Evolutionary conservation across 148 eudicot genomes (phyloP), one percentile per base, ranked within the genome.

Genomic region (Hydrangea macrophylla): DNA sequence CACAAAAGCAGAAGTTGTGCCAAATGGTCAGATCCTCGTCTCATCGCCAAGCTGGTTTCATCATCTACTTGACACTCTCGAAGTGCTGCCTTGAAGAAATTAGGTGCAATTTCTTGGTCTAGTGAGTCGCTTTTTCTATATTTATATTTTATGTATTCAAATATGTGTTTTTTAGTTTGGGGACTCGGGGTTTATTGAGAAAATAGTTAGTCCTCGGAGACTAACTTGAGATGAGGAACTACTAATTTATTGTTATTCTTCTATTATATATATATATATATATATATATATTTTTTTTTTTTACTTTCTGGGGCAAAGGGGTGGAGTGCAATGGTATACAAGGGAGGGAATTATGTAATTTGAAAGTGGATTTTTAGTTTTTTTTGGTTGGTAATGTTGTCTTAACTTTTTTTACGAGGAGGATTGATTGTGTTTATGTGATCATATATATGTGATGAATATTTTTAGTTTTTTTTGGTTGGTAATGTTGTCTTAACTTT

Each of bases 281-380:
- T n/a, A n/a, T n/a, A n/a, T n/a, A n/a, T 22, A 58, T 55, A n/a
- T n/a, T n/a, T n/a, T n/a, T n/a, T n/a, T 12, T 26, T 12, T 51
- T 3, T 66, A 35, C 26, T 22, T 7, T 30, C 36, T 62, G 50
- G 42, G 61, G 53, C 1, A 33, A 36, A 36, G 15, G 64, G 64
- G 37, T 20, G 33, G 42, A 59, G 69, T 67, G 55, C 23, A 69
- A 55, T 58, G 71, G 64, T 58, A 69, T 69, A 69, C 30, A 69
- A 59, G 64, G 44, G 72, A 32, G 62, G 56, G 56, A 53, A 57
- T 26, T 69, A 28, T 58, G 44, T 69, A 58, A 32, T 69, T 45
- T 69, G 57, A 69, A 59, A 36, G 36, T 37, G 25, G 23, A 36
- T 54, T 0, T 28, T 15, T 18, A 6, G 3, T 6, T 50, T 3